These are phyloP conservation scores for Fusarium falciforme DNA, from an alignment of 2,329 filamentous ascomycete species.

Conservation along the genomic window DNA sequence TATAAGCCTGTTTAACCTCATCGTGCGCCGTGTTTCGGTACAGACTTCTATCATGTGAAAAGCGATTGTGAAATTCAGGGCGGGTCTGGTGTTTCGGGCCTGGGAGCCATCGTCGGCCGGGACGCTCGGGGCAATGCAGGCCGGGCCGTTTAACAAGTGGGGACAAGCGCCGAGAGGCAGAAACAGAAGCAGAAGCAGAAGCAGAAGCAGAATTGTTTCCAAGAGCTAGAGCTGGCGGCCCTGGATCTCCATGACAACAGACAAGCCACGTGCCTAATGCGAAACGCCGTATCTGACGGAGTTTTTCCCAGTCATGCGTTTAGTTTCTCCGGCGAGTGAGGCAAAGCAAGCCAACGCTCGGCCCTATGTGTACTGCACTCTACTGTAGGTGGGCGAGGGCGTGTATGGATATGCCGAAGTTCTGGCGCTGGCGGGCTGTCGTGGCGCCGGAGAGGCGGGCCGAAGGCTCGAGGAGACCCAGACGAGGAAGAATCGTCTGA, in stretches of 20 bases:
- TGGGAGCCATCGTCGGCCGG: slow-evolving; percentile 29
- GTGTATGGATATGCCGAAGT: slow-evolving; percentile 34
- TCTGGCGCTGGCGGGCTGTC: slow-evolving; percentile 43
- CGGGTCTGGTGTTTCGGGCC: slow-evolving; percentile 26
- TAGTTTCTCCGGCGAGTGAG: slow-evolving; percentile 19
- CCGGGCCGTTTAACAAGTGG: slow-evolving; percentile 26
- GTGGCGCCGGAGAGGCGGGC: slow-evolving; percentile 51
- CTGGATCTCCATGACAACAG: slow-evolving; percentile 18
- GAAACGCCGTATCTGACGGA: slow-evolving; percentile 21
- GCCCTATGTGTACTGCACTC: neutral
- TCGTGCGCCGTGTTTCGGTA: neutral
- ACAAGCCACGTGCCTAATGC: slow-evolving; percentile 27
- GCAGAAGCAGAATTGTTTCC: slow-evolving; percentile 1
- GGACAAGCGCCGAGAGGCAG: slow-evolving; percentile 6
- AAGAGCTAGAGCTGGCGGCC: slow-evolving; percentile 2
- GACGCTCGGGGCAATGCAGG: slow-evolving; percentile 29
- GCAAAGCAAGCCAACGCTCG: slow-evolving; percentile 3
- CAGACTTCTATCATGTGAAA: neutral
- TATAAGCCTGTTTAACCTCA: neutral
- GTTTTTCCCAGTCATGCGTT: slow-evolving; percentile 6
- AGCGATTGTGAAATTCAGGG: neutral
- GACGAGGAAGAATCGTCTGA: slow-evolving; percentile 41
- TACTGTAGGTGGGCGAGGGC: neutral
- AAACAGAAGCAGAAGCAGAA: neutral
- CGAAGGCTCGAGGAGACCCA: slow-evolving; percentile 44